Evolutionary conservation across 768 basidiomycete genomes (phyloP).

Genomic region (Mycena haematopus): DNA sequence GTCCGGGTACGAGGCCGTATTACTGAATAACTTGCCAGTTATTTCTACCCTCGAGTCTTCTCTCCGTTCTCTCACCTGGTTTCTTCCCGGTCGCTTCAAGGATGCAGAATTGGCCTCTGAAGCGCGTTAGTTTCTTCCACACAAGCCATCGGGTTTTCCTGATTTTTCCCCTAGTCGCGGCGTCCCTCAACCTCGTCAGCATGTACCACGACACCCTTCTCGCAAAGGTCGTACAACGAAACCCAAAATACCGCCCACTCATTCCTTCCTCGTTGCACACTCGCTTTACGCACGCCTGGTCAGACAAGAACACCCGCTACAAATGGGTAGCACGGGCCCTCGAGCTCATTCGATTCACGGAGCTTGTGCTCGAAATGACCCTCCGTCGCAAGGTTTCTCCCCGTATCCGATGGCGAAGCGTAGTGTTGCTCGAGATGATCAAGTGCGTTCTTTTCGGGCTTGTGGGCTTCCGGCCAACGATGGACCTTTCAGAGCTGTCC

Average conservation of each 20-base stretch:
- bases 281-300: constrained; percentile 91
- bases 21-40: constrained; percentile 84
- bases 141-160: constrained; percentile 24
- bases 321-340: constrained; percentile 80
- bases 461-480: not conserved
- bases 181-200: constrained; percentile 85
- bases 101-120: constrained; percentile 97
- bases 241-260: constrained; percentile 76
- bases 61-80: constrained; percentile 91
- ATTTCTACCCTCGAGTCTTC: constrained; percentile 90
- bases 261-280: constrained; percentile 81
- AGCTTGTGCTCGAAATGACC: constrained; percentile 91
- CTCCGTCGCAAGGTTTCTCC: constrained; percentile 72
- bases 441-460: constrained; percentile 65
- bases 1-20: constrained; percentile 78
- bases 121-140: constrained; percentile 69
- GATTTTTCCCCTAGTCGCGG: constrained; percentile 66
- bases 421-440: constrained; percentile 78
- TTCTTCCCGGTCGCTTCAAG: constrained; percentile 95
- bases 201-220: constrained; percentile 97
- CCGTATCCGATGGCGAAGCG: constrained; percentile 73
- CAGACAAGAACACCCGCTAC: constrained; percentile 70
- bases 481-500: constrained; percentile 59
- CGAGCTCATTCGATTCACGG: constrained; percentile 78
- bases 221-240: constrained; percentile 62